Evolutionary conservation across 768 basidiomycete species (phyloP).

Genomic region (Albatrellus ellisii): DNA sequence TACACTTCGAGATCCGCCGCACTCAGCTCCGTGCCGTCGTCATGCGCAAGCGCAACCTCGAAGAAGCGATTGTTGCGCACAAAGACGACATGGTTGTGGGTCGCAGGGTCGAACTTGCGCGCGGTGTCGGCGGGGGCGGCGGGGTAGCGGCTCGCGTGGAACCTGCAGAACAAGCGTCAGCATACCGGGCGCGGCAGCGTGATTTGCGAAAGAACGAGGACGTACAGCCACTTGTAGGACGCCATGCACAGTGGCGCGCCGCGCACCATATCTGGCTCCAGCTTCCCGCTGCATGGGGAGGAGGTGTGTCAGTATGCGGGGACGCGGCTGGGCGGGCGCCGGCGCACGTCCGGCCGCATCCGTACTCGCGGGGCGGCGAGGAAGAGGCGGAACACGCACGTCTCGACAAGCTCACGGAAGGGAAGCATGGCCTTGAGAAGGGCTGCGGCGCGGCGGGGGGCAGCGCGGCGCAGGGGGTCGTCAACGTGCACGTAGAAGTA

Average conservation of each 20-base stretch:
- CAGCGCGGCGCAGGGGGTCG: constrained; percentile 38
- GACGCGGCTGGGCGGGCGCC: neutral
- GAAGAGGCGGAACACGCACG: constrained; percentile 27
- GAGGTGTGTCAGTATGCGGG: neutral
- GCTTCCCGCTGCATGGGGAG: constrained; percentile 34
- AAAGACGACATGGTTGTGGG: constrained; percentile 82
- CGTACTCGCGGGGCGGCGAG: constrained; percentile 1
- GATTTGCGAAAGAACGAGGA: constrained; percentile 1
- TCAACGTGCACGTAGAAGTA: constrained; percentile 89
- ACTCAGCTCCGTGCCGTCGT: constrained; percentile 56
- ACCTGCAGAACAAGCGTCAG: constrained; percentile 28
- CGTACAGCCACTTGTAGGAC: constrained; percentile 90
- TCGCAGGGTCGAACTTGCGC: constrained; percentile 57
- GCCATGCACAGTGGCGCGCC: constrained; percentile 77
- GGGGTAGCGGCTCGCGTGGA: constrained; percentile 90
- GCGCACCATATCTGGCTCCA: constrained; percentile 82
- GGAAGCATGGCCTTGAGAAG: constrained; percentile 76
- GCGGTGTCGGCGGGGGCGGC: constrained; percentile 74
- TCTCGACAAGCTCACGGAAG: constrained; percentile 76
- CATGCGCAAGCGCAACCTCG: constrained; percentile 56
- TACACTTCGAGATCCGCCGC: constrained; percentile 75
- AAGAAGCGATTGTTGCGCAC: constrained; percentile 88
- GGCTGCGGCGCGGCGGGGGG: constrained; percentile 65
- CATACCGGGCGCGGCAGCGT: neutral
- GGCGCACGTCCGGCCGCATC: neutral